Evolutionary conservation across 192 early-diverging fungal genomes (phyloP).

Genomic region (Coemansia sp.): DNA sequence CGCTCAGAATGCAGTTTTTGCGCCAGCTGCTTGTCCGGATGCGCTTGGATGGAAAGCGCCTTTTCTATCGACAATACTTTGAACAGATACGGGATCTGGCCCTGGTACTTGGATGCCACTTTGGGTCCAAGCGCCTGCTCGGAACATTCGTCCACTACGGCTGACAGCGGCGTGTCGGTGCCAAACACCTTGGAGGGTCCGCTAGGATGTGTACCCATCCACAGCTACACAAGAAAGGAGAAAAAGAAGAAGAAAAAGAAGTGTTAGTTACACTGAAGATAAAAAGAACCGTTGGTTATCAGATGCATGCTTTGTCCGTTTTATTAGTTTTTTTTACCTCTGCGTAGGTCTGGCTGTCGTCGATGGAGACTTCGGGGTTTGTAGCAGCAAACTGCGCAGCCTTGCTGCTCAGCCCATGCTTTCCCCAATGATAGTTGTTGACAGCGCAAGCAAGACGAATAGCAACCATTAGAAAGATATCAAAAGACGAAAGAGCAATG

Average conservation of each 20-base stretch:
- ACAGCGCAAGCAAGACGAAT: constrained; percentile 69
- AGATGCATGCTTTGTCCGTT: background rate
- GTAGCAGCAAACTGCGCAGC: constrained; percentile 82
- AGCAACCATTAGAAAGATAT: constrained; percentile 10
- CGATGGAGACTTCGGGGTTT: constrained; percentile 60
- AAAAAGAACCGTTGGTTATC: background rate
- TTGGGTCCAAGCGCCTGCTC: constrained; percentile 53
- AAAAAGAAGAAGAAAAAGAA: background rate
- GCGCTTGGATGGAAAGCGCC: constrained; percentile 97
- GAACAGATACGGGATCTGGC: constrained; percentile 95
- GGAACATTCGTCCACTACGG: constrained; percentile 61
- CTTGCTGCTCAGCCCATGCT: constrained; percentile 75
- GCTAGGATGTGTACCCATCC: constrained; percentile 98
- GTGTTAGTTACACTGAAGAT: too few species aligned
- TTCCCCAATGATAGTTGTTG: constrained; percentile 98
- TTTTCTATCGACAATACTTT: constrained; percentile 88
- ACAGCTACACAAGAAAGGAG: constrained; percentile 62
- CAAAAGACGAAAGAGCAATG: background rate
- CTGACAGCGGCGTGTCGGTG: constrained; percentile 46
- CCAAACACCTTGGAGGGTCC: constrained; percentile 69
- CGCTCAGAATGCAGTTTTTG: constrained; percentile 65
- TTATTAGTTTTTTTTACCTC: constrained; percentile 60
- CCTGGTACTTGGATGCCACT: constrained; percentile 65
- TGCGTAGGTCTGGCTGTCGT: constrained; percentile 77
- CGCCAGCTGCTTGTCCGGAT: constrained; percentile 92